A percentile compares a stretch with the other conserved stretches of the same genome.
phyloP scores from a whole-genome alignment of 2,329 filamentous ascomycete genomes.

The Coniochaeta sp. region DNA sequence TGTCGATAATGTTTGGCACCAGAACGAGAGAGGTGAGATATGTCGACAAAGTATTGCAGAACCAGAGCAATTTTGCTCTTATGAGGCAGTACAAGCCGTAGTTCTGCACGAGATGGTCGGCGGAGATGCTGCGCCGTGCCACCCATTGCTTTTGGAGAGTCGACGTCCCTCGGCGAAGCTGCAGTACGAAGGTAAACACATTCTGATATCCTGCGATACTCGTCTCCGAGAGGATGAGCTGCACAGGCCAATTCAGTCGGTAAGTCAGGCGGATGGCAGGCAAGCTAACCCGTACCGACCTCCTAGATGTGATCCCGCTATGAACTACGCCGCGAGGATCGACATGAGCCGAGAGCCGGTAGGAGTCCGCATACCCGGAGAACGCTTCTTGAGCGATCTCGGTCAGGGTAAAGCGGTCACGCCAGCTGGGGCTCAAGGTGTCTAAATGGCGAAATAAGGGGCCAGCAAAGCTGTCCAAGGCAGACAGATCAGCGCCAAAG shows the following conservation, averaged over 20 bases:
- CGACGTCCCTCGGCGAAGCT: slow-evolving; percentile 64
- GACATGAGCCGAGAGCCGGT: slow-evolving; percentile 55
- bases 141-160: slow-evolving; percentile 49
- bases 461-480: slow-evolving; percentile 57
- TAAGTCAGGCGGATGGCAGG: slow-evolving; percentile 61
- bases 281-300: slow-evolving; percentile 55
- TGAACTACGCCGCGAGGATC: slow-evolving; percentile 25
- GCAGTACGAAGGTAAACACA: slow-evolving; percentile 69
- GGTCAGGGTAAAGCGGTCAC: slow-evolving; percentile 73
- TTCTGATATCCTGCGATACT: slow-evolving; percentile 62
- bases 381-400: slow-evolving; percentile 71
- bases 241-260: slow-evolving; percentile 57
- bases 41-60: slow-evolving; percentile 64
- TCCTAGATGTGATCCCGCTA: slow-evolving; percentile 37
- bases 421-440: slow-evolving; percentile 54
- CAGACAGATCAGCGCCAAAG: slow-evolving; percentile 66
- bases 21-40: slow-evolving; percentile 72
- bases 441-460: slow-evolving; percentile 73
- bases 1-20: slow-evolving; percentile 45
- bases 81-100: slow-evolving; percentile 49
- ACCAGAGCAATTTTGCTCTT: slow-evolving; percentile 68
- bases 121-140: slow-evolving; percentile 17
- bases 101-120: slow-evolving; percentile 23
- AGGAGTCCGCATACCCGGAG: slow-evolving; percentile 46
- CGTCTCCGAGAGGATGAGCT: slow-evolving; percentile 64